Evolutionary conservation across 2,329 filamentous ascomycete species (phyloP).

Genomic region (Cladosporium sphaerospermum): DNA sequence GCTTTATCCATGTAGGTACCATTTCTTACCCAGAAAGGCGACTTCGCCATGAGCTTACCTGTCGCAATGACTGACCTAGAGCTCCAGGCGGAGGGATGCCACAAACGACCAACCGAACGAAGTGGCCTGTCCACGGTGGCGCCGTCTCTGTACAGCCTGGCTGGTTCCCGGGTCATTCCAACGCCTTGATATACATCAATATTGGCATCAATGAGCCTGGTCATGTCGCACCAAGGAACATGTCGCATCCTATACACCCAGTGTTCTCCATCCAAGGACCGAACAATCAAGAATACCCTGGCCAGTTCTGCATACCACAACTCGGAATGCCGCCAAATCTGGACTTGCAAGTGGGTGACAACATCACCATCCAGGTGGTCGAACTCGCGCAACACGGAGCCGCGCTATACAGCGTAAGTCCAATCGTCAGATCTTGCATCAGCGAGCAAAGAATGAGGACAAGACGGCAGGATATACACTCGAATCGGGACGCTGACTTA

Average conservation of each 20-base stretch:
- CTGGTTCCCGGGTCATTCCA: constrained; percentile 86
- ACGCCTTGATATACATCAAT: constrained; percentile 83
- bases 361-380: constrained; percentile 83
- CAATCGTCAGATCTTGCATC: background rate
- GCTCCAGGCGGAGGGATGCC: constrained; percentile 72
- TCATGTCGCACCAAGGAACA: constrained; percentile 64
- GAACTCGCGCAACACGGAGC: constrained; percentile 80
- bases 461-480: background rate
- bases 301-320: constrained; percentile 83
- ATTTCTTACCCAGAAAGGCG: background rate
- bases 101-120: constrained; percentile 74
- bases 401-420: constrained; percentile 68
- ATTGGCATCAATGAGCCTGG: constrained; percentile 59
- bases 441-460: background rate
- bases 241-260: constrained; percentile 74
- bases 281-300: constrained; percentile 68
- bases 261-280: constrained; percentile 81
- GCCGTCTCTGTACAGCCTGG: constrained; percentile 87
- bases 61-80: too few relatives aligned
- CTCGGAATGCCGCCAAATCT: constrained; percentile 72
- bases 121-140: constrained; percentile 83
- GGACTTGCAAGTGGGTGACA: constrained; percentile 70
- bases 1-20: constrained; percentile 79
- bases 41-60: constrained; percentile 6
- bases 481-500: background rate